Base-by-base conservation (phyloP, 1,284 basidiomycete genomes). In the Phaffia rhodozyma region DNA sequence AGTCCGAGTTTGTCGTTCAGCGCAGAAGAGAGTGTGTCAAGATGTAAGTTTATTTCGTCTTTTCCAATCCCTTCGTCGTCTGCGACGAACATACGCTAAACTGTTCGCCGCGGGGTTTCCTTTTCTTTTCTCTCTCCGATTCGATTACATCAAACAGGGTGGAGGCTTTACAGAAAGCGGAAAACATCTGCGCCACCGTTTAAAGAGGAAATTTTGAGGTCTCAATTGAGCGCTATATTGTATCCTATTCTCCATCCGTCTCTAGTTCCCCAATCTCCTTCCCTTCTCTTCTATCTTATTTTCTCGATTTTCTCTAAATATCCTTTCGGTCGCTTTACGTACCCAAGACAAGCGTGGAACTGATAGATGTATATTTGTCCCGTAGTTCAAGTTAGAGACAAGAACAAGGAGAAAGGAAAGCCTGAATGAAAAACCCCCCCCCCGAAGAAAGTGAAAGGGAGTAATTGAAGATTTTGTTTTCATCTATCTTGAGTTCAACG, bases 11-110 rank as follows among this genome's bases (percentile, higher is more conserved):
- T 68, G 86, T 92, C 63, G 84, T 91, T 52, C 84, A 79, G 75
- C 80, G 90, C 71, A 82, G 89, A 76, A 91, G 89, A 79, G 89
- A 92, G 77, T 86, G 89, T 66, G 80, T 86, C 62, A 78, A 82
- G 68, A 91, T 91, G 87, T 65, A 49, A 48, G 63, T 57, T n/a
- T 30, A 11, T 34, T 59, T 16, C n/a, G n/a, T 34, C 9, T 34
- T 34, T 9, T 9, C 9, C 32, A 34, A 5, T 34, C 23, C 20
- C 21, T 20, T 56, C 23, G 27, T 58, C 32, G 18, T 29, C 51
- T 34, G 32, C 51, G 16, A 21, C 0, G 49, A 27, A 16, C n/a
- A 20, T 23, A 43, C 13, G 25, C 23, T 20, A 32, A 53, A 9
- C 50, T 34, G 4, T 0, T 20, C 38, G 2, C 51, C 20, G 25